These are phyloP conservation scores for Umbelopsis vinacea DNA, from an alignment of 192 early-diverging fungal species.

Conservation along the genomic window DNA sequence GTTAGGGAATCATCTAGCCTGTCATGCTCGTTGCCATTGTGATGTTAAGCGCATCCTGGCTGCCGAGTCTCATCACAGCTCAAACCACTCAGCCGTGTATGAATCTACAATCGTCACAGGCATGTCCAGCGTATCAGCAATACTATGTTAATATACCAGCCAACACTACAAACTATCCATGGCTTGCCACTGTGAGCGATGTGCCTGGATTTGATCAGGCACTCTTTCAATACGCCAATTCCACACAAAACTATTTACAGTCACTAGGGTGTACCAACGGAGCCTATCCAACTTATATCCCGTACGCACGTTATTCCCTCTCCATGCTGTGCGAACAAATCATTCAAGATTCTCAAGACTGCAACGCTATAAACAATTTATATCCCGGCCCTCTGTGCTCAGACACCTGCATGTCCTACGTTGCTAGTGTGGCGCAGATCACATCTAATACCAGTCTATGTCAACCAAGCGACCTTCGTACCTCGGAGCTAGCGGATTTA, in stretches of 20 bases:
- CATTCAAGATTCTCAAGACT: conserved; percentile 40
- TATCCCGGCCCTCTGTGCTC: conserved; percentile 39
- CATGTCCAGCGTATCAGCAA: conserved; percentile 36
- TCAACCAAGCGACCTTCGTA: conserved; percentile 13
- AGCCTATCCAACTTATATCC: conserved; percentile 25
- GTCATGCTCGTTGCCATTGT: conserved; percentile 20
- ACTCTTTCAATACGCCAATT: conserved; percentile 27
- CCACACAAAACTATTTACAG: conserved; percentile 25
- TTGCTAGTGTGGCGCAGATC: conserved; percentile 31
- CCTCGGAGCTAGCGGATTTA: conserved; percentile 10
- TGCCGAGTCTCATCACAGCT: conserved; percentile 21
- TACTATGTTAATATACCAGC: conserved; percentile 34
- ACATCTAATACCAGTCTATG: conserved; percentile 24
- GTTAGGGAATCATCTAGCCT: not conserved
- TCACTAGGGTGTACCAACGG: conserved; percentile 28
- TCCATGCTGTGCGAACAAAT: conserved; percentile 32
- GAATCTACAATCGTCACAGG: conserved; percentile 27
- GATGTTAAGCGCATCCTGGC: conserved; percentile 13
- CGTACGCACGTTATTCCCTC: conserved; percentile 40
- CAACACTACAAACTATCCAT: conserved; percentile 17
- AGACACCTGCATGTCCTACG: conserved; percentile 34
- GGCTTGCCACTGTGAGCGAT: conserved; percentile 21
- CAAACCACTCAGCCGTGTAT: conserved; percentile 24
- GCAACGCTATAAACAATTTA: conserved; percentile 30
- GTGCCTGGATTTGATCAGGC: conserved; percentile 33